Evolutionary conservation across 2,329 filamentous ascomycete genomes (phyloP).

Genomic region (Pseudocercospora cruenta): DNA sequence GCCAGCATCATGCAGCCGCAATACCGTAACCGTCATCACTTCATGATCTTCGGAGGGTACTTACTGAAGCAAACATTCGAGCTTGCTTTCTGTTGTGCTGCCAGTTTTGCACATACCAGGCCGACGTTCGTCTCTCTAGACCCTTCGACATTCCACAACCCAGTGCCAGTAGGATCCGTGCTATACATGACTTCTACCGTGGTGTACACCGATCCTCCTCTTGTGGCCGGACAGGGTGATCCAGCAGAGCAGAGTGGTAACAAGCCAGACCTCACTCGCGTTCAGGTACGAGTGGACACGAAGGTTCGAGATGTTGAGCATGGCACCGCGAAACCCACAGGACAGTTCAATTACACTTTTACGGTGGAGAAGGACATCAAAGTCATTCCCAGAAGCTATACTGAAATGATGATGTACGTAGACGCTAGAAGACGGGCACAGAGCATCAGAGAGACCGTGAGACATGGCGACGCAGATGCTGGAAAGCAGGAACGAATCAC

Average conservation of each 20-base stretch:
- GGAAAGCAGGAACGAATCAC: slow-evolving; percentile 36
- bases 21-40: slow-evolving; percentile 56
- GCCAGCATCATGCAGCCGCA: slow-evolving; percentile 75
- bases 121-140: slow-evolving; percentile 74
- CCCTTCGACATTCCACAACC: slow-evolving; percentile 74
- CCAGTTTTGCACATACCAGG: slow-evolving; percentile 69
- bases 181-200: slow-evolving; percentile 73
- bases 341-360: slow-evolving; percentile 78
- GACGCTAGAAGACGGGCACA: slow-evolving; percentile 62
- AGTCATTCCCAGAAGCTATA: slow-evolving; percentile 67
- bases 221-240: slow-evolving; percentile 46
- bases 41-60: slow-evolving; percentile 79
- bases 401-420: slow-evolving; percentile 68
- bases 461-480: slow-evolving; percentile 35
- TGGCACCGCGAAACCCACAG: slow-evolving; percentile 67
- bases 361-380: slow-evolving; percentile 66
- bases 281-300: slow-evolving; percentile 72
- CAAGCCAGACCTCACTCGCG: slow-evolving; percentile 56
- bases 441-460: slow-evolving; percentile 52
- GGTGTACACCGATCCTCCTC: slow-evolving; percentile 69
- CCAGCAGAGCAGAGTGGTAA: slow-evolving; percentile 28
- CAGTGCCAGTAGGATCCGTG: slow-evolving; percentile 74
- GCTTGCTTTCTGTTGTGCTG: slow-evolving; percentile 74
- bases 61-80: slow-evolving; percentile 76
- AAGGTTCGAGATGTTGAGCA: slow-evolving; percentile 75